These are phyloP conservation scores for Neurospora terricola DNA, from an alignment of 495 filamentous ascomycete species.

Conservation along the genomic window DNA sequence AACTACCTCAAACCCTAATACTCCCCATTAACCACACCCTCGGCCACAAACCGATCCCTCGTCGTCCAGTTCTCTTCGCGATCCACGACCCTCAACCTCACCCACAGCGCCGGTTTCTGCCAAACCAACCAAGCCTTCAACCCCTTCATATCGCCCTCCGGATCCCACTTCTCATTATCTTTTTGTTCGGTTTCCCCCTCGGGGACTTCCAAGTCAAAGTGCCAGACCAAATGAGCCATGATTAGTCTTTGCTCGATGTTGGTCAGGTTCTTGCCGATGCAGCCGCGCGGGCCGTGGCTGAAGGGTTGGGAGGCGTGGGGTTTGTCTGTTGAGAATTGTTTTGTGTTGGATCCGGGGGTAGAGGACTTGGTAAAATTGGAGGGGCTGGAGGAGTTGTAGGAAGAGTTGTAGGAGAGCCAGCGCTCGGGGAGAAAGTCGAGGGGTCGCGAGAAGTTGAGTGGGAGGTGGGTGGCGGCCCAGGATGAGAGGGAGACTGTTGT, in stretches of 20 bases:
- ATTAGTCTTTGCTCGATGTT: conserved; percentile 14
- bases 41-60: background rate
- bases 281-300: conserved; percentile 30
- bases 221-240: conserved; percentile 3
- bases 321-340: conserved; percentile 11
- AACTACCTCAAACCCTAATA: background rate
- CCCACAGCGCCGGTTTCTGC: conserved; percentile 4
- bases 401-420: conserved; percentile 30
- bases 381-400: background rate
- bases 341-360: background rate
- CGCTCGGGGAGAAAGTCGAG: conserved; percentile 33
- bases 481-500: conserved; percentile 15
- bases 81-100: background rate
- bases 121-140: conserved; percentile 6
- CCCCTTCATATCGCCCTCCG: background rate
- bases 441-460: conserved; percentile 24
- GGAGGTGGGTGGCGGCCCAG: conserved; percentile 10
- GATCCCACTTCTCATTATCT: background rate
- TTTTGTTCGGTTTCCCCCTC: background rate
- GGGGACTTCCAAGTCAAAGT: conserved; percentile 1
- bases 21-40: background rate
- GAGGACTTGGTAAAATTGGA: conserved; percentile 12
- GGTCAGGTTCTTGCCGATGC: conserved; percentile 38
- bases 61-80: background rate
- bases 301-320: conserved; percentile 27